These are phyloP conservation scores for Trichoderma gamsii DNA, from an alignment of 495 filamentous ascomycete genomes.

Conservation along the genomic window DNA sequence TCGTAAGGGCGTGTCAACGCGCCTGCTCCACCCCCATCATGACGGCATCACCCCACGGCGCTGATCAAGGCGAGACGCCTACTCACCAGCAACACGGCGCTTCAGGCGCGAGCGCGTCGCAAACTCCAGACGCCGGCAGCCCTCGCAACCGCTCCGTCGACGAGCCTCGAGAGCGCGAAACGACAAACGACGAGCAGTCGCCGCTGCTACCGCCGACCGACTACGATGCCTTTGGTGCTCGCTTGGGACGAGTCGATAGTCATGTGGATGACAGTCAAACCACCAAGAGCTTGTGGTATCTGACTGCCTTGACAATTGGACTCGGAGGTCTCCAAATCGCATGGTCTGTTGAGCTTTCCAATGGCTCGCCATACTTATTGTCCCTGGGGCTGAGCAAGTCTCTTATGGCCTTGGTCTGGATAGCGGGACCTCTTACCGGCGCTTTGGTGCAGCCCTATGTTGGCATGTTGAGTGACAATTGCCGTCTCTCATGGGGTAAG, in stretches of 20 bases:
- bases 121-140: background rate
- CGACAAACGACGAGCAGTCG: conserved; percentile 6
- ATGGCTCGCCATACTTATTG: conserved; percentile 63
- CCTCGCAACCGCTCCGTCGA: conserved; percentile 6
- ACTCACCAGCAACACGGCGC: background rate
- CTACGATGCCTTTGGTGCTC: background rate
- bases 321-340: conserved; percentile 85
- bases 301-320: conserved; percentile 75
- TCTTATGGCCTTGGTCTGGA: conserved; percentile 89
- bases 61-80: background rate
- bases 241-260: conserved; percentile 21
- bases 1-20: background rate
- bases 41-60: background rate
- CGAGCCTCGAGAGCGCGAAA: background rate
- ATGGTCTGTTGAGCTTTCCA: conserved; percentile 88
- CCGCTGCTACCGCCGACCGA: conserved; percentile 9
- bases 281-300: conserved; percentile 74
- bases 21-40: background rate
- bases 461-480: conserved; percentile 84
- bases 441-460: conserved; percentile 90
- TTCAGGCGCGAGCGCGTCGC: background rate
- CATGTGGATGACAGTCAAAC: conserved; percentile 43
- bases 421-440: conserved; percentile 82
- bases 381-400: conserved; percentile 89
- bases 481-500: conserved; percentile 72